Evolutionary conservation across 2,329 filamentous ascomycete species (phyloP).

Genomic region (Ophiostoma ulmi): DNA sequence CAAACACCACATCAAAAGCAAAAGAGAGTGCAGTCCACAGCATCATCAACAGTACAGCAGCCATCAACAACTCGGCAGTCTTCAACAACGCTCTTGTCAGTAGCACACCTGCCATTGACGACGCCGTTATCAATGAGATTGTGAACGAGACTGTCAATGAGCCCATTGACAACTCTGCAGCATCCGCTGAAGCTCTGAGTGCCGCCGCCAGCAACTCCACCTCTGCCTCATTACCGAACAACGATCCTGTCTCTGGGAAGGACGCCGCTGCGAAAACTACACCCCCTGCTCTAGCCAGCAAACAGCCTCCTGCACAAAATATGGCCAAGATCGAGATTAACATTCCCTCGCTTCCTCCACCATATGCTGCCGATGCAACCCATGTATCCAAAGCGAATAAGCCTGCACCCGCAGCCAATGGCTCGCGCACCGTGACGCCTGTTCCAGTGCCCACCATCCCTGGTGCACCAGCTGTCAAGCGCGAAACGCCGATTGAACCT

Average conservation of each 20-base stretch:
- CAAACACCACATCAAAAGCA: constrained; percentile 20
- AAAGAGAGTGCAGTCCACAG: constrained; percentile 24
- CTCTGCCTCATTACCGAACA: not conserved
- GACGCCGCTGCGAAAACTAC: not conserved
- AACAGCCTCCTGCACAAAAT: constrained; percentile 35
- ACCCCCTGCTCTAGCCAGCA: constrained; percentile 25
- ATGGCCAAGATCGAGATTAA: constrained; percentile 44
- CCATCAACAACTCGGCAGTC: constrained; percentile 11
- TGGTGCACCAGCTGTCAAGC: constrained; percentile 5
- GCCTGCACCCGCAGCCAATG: constrained; percentile 6
- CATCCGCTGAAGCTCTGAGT: not conserved
- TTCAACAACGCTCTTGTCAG: not conserved
- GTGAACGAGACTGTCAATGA: constrained; percentile 13
- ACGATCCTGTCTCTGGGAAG: constrained; percentile 11
- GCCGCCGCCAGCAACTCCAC: not conserved
- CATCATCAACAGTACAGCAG: constrained; percentile 13
- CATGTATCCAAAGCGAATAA: not conserved
- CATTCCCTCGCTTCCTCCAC: constrained; percentile 36
- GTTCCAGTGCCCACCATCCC: constrained; percentile 4
- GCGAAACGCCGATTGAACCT: not conserved
- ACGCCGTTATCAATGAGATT: constrained; percentile 10
- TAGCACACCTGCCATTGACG: constrained; percentile 9
- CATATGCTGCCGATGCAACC: constrained; percentile 10
- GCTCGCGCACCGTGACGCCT: constrained; percentile 8
- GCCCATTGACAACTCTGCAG: not conserved